Evolutionary conservation across 192 early-diverging fungal genomes (phyloP), one percentile per base, ranked within the genome.

Genomic region (Kickxella alabastrina): DNA sequence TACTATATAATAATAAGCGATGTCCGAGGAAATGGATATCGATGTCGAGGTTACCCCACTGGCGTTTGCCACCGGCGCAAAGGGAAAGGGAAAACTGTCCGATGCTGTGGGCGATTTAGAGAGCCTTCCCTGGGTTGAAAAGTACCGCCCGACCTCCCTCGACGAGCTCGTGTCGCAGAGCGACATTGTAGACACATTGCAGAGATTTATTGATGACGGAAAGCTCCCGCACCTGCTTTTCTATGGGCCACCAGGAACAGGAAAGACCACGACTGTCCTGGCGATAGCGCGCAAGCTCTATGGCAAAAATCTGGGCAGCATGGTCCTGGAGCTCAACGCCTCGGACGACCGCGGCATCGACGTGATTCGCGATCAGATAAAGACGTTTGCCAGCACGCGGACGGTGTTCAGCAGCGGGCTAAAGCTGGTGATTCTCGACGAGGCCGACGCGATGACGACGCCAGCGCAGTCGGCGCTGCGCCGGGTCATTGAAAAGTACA

Each of bases 311-410:
- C 87, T 83, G 60, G 84, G 83, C 46, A 85, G 87, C 54, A 97
- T 95, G 92, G 88, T 91, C 26, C 82, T 99, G 36, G 97, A 99
- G 80, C 78, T 97, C 27, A 99, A 99, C 59, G 92, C 95, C 3
- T 99, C 97, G 0, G 97, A 99, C 59, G 93, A 97, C 49, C 88
- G 97, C 46, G 97, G 97, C 46, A 97, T 99, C 56, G 93, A 93
- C 51, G 93, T 94, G 26, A 95, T 99, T 18, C 81, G 97, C 12
- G 93, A 99, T 37, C 92, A 98, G 68, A 97, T 99, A 71, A 96
- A 97, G 68, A 95, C 81, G 42, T 99, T 97, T 88, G 92, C 97
- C 5, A 92, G 90, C 50, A 97, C 93, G 4, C 86, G 89, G 39
- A 96, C 85, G 49, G 90, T 99, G 28, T 95, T 95, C 57, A 89